Conservation (phyloP, 2,329 filamentous ascomycete genomes). For the Trichophyton benhamiae region DNA sequence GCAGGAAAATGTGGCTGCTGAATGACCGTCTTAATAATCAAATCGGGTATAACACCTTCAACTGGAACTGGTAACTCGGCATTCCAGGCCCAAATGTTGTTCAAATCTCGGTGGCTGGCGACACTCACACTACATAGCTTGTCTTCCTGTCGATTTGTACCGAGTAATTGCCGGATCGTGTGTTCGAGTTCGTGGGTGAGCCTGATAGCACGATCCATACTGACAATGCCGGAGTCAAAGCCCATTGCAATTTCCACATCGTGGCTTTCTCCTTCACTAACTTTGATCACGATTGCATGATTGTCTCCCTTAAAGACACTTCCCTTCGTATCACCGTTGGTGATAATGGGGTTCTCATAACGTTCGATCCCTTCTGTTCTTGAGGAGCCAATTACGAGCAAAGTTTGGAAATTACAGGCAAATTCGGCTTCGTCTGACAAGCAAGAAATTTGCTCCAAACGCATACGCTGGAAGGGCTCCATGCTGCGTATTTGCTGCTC, state of each 20-base stretch:
- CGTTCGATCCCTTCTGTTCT: not conserved
- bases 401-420: conserved; percentile 30
- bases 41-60: conserved; percentile 13
- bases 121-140: not conserved
- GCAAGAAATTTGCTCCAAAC: conserved; percentile 37
- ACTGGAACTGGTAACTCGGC: conserved; percentile 12
- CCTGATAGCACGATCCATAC: not conserved
- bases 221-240: not conserved
- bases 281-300: not conserved
- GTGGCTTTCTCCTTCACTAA: not conserved
- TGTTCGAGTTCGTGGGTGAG: not conserved
- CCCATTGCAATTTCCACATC: not conserved
- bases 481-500: conserved; percentile 41
- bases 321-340: not conserved
- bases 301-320: not conserved
- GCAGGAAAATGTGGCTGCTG: conserved; percentile 11
- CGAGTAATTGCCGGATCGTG: not conserved
- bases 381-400: not conserved
- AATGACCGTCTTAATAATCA: conserved; percentile 9
- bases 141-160: not conserved
- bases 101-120: not conserved
- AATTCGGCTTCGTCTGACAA: conserved; percentile 34
- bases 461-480: conserved; percentile 46
- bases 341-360: not conserved
- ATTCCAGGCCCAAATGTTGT: conserved; percentile 18